These are phyloP conservation scores for Saccharomyces hybrid DNA, from an alignment of 1,139 yeast species.

Conservation along the genomic window DNA sequence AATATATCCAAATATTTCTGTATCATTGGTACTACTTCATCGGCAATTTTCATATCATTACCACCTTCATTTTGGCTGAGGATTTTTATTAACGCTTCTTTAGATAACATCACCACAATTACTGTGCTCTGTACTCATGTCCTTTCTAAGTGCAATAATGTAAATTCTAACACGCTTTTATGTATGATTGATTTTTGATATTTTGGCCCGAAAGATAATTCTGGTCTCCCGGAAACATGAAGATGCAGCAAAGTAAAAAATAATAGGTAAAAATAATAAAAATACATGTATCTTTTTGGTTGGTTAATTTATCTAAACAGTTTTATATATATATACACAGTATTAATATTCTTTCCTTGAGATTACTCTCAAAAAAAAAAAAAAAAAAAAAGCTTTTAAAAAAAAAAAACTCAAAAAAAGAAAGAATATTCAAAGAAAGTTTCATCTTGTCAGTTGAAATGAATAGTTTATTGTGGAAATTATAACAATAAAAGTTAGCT, in stretches of 20 bases:
- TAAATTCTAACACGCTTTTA: not conserved
- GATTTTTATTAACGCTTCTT: conserved; percentile 47
- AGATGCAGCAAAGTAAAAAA: not conserved
- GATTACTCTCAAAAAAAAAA: not conserved
- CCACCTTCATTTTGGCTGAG: conserved; percentile 48
- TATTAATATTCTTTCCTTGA: not conserved
- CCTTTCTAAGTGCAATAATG: not conserved
- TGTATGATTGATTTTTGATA: not conserved
- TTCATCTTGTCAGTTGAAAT: conserved; percentile 2
- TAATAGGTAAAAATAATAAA: not conserved
- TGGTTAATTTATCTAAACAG: not conserved
- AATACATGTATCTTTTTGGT: not conserved
- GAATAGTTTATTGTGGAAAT: not conserved
- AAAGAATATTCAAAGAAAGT: conserved; percentile 1
- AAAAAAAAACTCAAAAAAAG: conserved; percentile 1
- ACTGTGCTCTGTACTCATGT: not conserved
- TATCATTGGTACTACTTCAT: conserved; percentile 43
- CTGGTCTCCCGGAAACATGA: not conserved
- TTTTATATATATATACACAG: not conserved
- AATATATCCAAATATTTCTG: conserved; percentile 54
- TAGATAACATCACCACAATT: conserved; percentile 28
- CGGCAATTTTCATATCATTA: conserved; percentile 43
- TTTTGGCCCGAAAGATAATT: not conserved
- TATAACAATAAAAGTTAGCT: not conserved
- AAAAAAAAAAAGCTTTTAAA: not conserved